These are phyloP conservation scores for Fraxinus ornus DNA, from an alignment of 305 asterid genomes.

Conservation along the genomic window DNA sequence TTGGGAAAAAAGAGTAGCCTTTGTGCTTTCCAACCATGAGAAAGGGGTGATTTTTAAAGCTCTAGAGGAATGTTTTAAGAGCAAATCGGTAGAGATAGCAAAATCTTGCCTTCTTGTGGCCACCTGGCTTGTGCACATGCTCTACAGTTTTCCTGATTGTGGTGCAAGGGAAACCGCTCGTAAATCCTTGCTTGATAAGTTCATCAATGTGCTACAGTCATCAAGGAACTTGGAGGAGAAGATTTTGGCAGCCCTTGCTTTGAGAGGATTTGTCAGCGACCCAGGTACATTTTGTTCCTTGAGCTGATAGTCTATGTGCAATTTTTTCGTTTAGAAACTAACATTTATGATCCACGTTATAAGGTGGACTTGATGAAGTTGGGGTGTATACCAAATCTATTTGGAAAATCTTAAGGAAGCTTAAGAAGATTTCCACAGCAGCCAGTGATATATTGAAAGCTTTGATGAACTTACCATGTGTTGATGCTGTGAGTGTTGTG, in stretches of 20 bases:
- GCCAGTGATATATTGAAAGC: conserved; percentile 64
- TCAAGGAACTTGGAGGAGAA: conserved; percentile 79
- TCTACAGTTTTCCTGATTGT: conserved; percentile 64
- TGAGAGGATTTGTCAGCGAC: conserved; percentile 62
- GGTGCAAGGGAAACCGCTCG: conserved; percentile 67
- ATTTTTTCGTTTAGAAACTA: conserved; percentile 3
- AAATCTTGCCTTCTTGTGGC: conserved; percentile 61
- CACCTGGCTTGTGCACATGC: conserved; percentile 80
- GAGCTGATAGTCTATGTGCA: neutral
- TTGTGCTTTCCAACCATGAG: conserved; percentile 72
- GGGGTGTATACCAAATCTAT: conserved; percentile 54
- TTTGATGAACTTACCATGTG: conserved; percentile 64
- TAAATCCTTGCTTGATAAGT: conserved; percentile 66
- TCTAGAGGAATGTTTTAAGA: conserved; percentile 65
- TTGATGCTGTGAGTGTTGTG: conserved; percentile 62
- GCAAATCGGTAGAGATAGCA: conserved; percentile 71
- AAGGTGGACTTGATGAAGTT: conserved; percentile 58
- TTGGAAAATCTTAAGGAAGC: conserved; percentile 63
- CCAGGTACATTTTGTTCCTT: conserved; percentile 43
- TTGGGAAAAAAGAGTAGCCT: conserved; percentile 75
- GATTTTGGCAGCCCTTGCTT: conserved; percentile 67
- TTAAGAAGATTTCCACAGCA: conserved; percentile 55
- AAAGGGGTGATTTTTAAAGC: conserved; percentile 65
- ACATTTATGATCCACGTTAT: neutral
- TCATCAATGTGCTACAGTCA: conserved; percentile 63